Percentiles rank a stretch among this genome's conserved stretches.
Conservation (phyloP, 2,329 filamentous ascomycete genomes). For the Apiospora phragmitis region DNA sequence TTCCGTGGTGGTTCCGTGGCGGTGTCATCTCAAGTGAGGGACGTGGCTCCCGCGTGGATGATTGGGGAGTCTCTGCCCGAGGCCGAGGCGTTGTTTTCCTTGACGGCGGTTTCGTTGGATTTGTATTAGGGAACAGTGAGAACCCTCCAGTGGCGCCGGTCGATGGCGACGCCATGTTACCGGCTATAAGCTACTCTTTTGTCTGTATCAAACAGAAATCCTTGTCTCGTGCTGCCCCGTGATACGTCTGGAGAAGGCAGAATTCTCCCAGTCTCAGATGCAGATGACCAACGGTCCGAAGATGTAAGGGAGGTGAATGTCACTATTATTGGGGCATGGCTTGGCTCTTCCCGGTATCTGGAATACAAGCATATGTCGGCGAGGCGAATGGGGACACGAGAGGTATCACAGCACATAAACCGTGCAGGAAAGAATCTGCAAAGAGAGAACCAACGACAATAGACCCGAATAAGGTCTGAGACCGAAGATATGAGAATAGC, state of each 20-base stretch:
- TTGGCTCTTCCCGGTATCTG: not conserved
- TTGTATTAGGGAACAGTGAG: conserved; percentile 58
- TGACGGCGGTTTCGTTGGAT: conserved; percentile 39
- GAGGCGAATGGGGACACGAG: not conserved
- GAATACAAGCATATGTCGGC: not conserved
- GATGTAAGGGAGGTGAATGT: not conserved
- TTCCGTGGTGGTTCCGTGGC: conserved; percentile 24
- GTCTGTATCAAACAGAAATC: conserved; percentile 7
- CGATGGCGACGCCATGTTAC: not conserved
- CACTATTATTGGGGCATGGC: conserved; percentile 1
- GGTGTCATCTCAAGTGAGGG: conserved; percentile 30
- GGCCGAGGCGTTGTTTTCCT: conserved; percentile 42
- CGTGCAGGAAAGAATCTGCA: conserved; percentile 6
- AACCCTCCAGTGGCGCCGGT: conserved; percentile 42
- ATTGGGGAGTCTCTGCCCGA: conserved; percentile 28
- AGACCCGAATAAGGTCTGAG: not conserved
- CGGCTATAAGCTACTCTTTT: not conserved
- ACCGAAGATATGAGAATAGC: conserved; percentile 1
- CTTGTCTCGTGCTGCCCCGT: not conserved
- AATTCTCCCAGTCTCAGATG: not conserved
- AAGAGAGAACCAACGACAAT: not conserved
- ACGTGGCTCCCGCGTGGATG: conserved; percentile 24
- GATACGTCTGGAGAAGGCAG: not conserved
- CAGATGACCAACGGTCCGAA: not conserved
- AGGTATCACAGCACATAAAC: not conserved